Evolutionary conservation across 495 filamentous ascomycete genomes (phyloP).

Genomic region (Platismatia glauca): DNA sequence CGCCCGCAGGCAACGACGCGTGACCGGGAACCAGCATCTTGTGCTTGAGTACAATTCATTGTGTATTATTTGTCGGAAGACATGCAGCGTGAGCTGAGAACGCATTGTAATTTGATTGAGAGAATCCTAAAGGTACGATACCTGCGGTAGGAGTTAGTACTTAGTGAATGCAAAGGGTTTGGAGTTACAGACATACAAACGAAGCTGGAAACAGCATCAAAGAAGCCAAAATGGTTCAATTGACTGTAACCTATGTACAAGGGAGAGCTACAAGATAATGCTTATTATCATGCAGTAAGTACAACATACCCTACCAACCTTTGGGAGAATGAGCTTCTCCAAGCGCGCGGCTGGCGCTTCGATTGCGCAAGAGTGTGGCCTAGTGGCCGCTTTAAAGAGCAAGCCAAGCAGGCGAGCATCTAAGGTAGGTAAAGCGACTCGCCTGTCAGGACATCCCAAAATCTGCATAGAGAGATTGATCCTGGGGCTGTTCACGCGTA

Average conservation of each 20-base stretch:
- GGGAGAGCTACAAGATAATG: background rate
- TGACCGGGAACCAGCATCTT: conserved; percentile 16
- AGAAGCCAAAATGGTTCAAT: background rate
- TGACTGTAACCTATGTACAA: background rate
- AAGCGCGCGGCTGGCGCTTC: background rate
- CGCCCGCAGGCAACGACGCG: conserved; percentile 2
- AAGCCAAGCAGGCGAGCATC: no score
- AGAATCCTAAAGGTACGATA: background rate
- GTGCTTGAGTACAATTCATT: conserved; percentile 39
- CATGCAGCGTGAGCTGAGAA: conserved; percentile 68
- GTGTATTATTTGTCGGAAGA: conserved; percentile 61
- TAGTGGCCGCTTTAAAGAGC: no score
- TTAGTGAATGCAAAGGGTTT: background rate
- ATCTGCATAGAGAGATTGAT: no score
- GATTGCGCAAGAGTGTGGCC: no score
- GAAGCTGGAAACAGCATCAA: background rate
- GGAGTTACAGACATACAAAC: background rate
- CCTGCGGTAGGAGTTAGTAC: background rate
- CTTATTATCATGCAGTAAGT: background rate
- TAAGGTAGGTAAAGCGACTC: no score
- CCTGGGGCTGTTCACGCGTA: no score
- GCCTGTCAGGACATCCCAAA: no score
- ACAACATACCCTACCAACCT: no score
- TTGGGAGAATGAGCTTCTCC: background rate
- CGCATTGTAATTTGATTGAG: conserved; percentile 50